A percentile compares a stretch with the other conserved stretches of the same genome.
These are phyloP conservation scores for Rubia yunnanensis DNA, from an alignment of 257 asterid genomes.

Conservation along the genomic window DNA sequence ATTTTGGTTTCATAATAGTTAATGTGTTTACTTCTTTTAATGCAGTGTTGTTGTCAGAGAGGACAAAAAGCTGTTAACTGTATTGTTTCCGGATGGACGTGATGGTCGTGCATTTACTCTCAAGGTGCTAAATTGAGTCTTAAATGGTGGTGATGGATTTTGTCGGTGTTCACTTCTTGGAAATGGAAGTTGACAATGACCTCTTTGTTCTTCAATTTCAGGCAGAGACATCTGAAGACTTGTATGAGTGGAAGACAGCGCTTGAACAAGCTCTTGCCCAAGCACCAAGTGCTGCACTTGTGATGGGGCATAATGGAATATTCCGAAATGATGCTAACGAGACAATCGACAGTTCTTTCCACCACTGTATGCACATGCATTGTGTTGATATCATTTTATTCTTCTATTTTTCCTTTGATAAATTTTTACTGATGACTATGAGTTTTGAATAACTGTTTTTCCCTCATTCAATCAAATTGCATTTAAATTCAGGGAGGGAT, in stretches of 20 bases:
- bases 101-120: conserved; percentile 95
- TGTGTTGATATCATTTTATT: conserved; percentile 6
- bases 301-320: conserved; percentile 93
- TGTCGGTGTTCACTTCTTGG: background rate
- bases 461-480: conserved; percentile 8
- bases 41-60: conserved; percentile 93
- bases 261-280: conserved; percentile 89
- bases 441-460: background rate
- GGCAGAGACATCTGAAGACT: conserved; percentile 90
- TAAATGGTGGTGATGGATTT: background rate
- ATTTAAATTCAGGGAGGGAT: conserved; percentile 69
- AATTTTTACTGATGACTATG: background rate
- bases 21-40: conserved; percentile 6
- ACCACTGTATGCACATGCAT: conserved; percentile 51
- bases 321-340: conserved; percentile 67
- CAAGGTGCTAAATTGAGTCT: conserved; percentile 37
- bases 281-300: conserved; percentile 93
- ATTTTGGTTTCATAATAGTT: background rate
- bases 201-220: conserved; percentile 23
- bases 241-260: conserved; percentile 90
- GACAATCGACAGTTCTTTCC: conserved; percentile 63
- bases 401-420: conserved; percentile 4
- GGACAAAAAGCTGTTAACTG: conserved; percentile 82
- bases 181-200: conserved; percentile 7
- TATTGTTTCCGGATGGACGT: conserved; percentile 91